These are phyloP conservation scores for Colletotrichum sublineola DNA, from an alignment of 2,329 filamentous ascomycete species.

Conservation along the genomic window DNA sequence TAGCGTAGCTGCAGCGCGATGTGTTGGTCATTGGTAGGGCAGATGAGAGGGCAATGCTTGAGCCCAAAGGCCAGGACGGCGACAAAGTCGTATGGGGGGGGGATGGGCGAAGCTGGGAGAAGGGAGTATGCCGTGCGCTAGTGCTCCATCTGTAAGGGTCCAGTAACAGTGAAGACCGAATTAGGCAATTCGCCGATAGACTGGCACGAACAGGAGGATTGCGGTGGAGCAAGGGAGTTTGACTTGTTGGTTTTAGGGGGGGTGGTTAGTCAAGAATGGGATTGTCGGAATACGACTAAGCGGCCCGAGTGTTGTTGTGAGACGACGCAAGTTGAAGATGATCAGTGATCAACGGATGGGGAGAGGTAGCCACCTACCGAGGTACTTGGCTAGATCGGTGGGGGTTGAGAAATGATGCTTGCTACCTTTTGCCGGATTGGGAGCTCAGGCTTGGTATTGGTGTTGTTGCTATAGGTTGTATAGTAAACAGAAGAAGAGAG, in stretches of 20 bases:
- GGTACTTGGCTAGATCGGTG: neutral
- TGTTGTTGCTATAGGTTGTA: no score
- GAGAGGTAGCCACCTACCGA: neutral
- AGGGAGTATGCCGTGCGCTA: neutral
- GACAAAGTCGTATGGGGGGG: neutral
- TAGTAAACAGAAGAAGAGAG: neutral
- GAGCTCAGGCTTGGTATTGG: neutral
- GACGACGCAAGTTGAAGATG: neutral
- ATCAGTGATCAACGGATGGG: neutral
- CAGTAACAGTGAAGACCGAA: neutral
- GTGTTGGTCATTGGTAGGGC: neutral
- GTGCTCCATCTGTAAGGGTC: neutral
- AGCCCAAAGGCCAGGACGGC: neutral
- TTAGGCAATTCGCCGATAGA: slow-evolving; percentile 19
- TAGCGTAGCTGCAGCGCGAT: neutral
- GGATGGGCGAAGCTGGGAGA: neutral
- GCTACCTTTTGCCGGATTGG: neutral
- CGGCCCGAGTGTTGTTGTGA: slow-evolving; percentile 10
- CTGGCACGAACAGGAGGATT: slow-evolving; percentile 16
- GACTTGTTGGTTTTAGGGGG: neutral
- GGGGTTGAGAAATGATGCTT: neutral
- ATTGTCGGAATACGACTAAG: slow-evolving; percentile 7
- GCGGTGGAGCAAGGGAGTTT: slow-evolving; percentile 8
- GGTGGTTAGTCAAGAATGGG: slow-evolving; percentile 4
- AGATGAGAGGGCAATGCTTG: neutral